phyloP scores from a whole-genome alignment of 2,329 filamentous ascomycete species.

The Calonectria naviculata region DNA sequence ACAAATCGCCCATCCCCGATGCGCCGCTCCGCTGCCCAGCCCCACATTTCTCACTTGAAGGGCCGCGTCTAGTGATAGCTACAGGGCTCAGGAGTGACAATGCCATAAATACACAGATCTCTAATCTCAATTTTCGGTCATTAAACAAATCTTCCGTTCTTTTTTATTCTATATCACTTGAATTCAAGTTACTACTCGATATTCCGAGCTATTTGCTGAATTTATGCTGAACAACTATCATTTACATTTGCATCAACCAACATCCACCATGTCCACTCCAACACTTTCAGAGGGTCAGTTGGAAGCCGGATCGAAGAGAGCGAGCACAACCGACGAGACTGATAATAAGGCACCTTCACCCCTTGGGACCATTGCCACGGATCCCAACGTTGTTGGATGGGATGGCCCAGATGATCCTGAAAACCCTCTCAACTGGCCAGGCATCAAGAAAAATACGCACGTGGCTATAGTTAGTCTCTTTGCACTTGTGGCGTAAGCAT shows the following conservation, averaged over 20 bases:
- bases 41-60: background rate
- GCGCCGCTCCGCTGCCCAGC: background rate
- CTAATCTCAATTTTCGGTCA: too few relatives aligned
- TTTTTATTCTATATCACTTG: too few relatives aligned
- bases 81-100: too few relatives aligned
- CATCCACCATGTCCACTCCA: background rate
- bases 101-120: too few relatives aligned
- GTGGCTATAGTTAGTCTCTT: slow-evolving; percentile 60
- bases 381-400: slow-evolving; percentile 67
- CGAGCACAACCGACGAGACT: background rate
- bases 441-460: slow-evolving; percentile 54
- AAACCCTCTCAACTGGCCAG: slow-evolving; percentile 75
- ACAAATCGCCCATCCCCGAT: background rate
- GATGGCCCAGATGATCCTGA: slow-evolving; percentile 64
- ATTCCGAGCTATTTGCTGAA: background rate
- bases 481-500: slow-evolving; percentile 42
- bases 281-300: background rate
- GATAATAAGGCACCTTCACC: background rate
- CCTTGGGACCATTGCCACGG: background rate
- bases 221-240: background rate
- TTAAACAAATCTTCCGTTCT: too few relatives aligned
- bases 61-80: too few relatives aligned
- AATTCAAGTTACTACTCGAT: too few relatives aligned
- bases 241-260: too few relatives aligned
- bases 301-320: background rate